A percentile compares a stretch with the other conserved stretches of the same genome.
phyloP scores from a whole-genome alignment of 176 grass and related monocot species.

The Lolium rigidum region DNA sequence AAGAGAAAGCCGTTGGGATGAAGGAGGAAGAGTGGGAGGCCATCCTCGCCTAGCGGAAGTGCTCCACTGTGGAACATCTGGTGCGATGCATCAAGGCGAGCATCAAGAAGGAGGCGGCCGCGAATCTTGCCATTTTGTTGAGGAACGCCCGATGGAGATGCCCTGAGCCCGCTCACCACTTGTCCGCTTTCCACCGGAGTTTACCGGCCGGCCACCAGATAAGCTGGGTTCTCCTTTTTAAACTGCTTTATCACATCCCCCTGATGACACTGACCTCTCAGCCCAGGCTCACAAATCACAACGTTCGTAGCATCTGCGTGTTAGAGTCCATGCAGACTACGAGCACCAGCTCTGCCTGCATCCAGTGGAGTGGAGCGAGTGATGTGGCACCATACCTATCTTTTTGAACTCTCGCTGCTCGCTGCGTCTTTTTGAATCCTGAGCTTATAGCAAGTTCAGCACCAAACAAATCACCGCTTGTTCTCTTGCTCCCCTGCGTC shows the following conservation, averaged over 20 bases:
- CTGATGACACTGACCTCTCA: not conserved
- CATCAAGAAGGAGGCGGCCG: no score
- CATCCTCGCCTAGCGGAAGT: no score
- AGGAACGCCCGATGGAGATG: no score
- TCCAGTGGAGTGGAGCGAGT: not conserved
- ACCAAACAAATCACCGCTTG: slow-evolving; percentile 12
- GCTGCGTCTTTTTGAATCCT: slow-evolving; percentile 29
- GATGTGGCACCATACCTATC: not conserved
- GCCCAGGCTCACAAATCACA: no score
- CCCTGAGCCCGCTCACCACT: not conserved
- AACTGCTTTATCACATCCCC: not conserved
- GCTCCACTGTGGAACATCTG: no score
- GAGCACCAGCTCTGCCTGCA: slow-evolving; percentile 1
- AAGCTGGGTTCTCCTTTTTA: not conserved
- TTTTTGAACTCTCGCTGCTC: slow-evolving; percentile 28
- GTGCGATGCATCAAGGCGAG: no score
- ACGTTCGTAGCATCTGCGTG: no score
- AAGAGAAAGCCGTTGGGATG: no score
- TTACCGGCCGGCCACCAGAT: not conserved
- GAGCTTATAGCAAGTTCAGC: not conserved
- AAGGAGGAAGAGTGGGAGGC: no score
- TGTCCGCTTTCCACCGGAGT: not conserved
- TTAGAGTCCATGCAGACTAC: no score
- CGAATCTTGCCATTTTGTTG: no score
- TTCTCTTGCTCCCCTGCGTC: not conserved